Base-by-base conservation (phyloP, 768 basidiomycete genomes). In the Tephrocybe sp. region DNA sequence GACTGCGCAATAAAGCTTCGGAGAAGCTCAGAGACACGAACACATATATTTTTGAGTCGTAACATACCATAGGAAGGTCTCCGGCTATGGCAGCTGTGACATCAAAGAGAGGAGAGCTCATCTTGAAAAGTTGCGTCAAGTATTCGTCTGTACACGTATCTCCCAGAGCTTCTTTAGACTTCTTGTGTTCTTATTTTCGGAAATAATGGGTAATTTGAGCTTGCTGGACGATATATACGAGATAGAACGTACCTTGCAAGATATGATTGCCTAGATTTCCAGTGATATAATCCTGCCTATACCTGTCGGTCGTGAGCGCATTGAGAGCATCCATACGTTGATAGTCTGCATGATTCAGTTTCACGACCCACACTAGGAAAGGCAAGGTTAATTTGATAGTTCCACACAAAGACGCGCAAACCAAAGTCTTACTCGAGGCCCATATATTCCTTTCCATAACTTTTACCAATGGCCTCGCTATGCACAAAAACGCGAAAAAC, bases 281-380 rank as follows among this genome's bases (percentile, higher is more conserved):
- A 34, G 66, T 69, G 24, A 76, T 69, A 19, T 72, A 65, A 52
- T 76, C 74, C 42, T 72, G 65, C 32, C 67, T 53, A 28, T 68
- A 73, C 13, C 51, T 37, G 0, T 59, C 58, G 3, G 50, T 47
- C 1, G 60, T 63, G 11, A 77, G 53, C 5, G 46, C 48, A 31
- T 59, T 51, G 2, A 77, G 57, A 0, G 69, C 63, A 12, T 64
- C 53, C 63, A 69, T 59, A 3, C 71, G 62, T 13, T 57, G 41
- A 49, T 67, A 65, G 37, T 60, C 48, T 5, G 49, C 12, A 46
- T 74, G 69, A 15, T 61, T 59, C 5, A 68, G 61, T 25, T 68
- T 60, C 2, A 57, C 64, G 16, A 71, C 56, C 48, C 53, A 61
- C 9, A 62, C 68, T 70, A 37, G 3, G 19, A 21, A 36, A 9